Percentiles rank a stretch among this genome's conserved stretches.
Evolutionary conservation across 2,329 filamentous ascomycete genomes (phyloP).

Genomic region (Didymella sp.): DNA sequence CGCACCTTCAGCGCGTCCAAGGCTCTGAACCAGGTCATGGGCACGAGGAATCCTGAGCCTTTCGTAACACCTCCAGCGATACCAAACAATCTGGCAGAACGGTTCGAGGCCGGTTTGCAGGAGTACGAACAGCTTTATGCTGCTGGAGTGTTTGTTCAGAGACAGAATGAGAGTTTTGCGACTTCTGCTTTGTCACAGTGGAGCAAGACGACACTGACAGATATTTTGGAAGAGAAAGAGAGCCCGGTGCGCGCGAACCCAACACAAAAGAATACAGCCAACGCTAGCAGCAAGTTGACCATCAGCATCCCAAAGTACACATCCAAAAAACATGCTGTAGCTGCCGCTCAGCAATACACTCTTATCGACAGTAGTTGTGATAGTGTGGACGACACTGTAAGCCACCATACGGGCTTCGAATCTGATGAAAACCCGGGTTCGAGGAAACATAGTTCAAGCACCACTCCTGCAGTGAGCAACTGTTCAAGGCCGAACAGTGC

Average conservation of each 20-base stretch:
- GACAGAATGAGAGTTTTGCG: not conserved
- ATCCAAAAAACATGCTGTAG: not conserved
- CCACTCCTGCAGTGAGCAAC: not conserved
- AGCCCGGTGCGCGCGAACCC: not conserved
- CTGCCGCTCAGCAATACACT: not conserved
- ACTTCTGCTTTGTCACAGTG: not conserved
- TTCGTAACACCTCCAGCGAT: conserved; percentile 12
- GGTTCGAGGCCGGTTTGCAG: conserved; percentile 1
- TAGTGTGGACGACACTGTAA: not conserved
- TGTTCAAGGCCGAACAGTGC: not conserved
- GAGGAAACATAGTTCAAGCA: not conserved
- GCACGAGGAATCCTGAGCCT: conserved; percentile 17
- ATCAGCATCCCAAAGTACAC: not conserved
- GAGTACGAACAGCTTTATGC: not conserved
- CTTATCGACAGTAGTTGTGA: conserved; percentile 4
- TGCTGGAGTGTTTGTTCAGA: not conserved
- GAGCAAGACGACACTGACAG: not conserved
- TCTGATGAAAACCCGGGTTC: not conserved
- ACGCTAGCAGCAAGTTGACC: not conserved
- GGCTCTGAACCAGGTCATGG: conserved; percentile 24
- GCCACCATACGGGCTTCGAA: not conserved
- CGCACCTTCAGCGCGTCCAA: conserved; percentile 13
- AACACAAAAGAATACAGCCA: not conserved
- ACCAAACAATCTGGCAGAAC: not conserved
- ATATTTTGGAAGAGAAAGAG: conserved; percentile 11